Base-by-base conservation (phyloP, 1,284 basidiomycete species). In the Ceratobasidium sp. region DNA sequence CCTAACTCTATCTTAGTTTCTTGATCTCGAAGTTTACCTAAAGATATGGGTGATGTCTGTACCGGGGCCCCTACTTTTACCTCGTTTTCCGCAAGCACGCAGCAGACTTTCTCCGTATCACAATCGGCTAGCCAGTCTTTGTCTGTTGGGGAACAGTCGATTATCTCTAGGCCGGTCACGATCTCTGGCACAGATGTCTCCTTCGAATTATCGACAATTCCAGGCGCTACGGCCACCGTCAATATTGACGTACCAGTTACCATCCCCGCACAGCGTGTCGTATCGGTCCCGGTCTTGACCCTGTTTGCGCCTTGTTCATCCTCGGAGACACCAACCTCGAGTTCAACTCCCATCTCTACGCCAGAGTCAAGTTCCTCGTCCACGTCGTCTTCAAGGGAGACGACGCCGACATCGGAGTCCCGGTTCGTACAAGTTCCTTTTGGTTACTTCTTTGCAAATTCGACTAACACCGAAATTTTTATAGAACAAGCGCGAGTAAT, bases 301-400 rank as follows among this genome's bases (percentile, higher is more conserved):
- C 71, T 75, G 46, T 75, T 63, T 23, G 71, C 71, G 15, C 71
- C 71, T 1, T 75, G 71, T 53, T 63, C 71, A 44, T 49, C 71
- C 5, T 44, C 70, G 26, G 58, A 58, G 2, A 12, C 23, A 20
- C 33, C 71, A 23, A 51, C 58, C 44, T 75, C 71, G 42, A 60
- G 33, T 33, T n/a, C 49, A 23, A 46, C 56, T 1, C 42, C 69
- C 18, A 42, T 12, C 28, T 18, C 69, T 18, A 49, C 55, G 18
- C 55, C 69, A 23, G 63, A 55, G n/a, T 66, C 42, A 2, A 44
- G 13, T 42, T 23, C 63, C 15, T 42, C 63, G 9, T 40, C 63
- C 63, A 66, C 63, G 39, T 42, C 63, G 6, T 53, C 51, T 5
- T 53, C 51, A 20, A 53, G 18, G 18, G 51, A 53, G 46, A 20